A percentile compares a stretch with the other conserved stretches of the same genome.
phyloP scores from a whole-genome alignment of 108 stramenopile genomes.

The Bacterosira constricta region DNA sequence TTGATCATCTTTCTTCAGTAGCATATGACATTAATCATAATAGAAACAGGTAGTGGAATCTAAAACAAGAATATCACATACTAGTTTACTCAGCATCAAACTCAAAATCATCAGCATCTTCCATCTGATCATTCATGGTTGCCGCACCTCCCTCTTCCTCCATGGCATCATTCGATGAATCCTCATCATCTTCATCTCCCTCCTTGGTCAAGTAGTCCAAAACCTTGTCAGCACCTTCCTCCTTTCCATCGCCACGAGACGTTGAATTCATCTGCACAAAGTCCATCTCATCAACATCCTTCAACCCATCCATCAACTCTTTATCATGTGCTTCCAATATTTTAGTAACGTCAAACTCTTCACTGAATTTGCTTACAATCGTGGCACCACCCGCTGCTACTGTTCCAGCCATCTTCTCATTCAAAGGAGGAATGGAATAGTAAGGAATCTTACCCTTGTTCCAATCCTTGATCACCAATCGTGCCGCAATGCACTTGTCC shows the following conservation, averaged over 20 bases:
- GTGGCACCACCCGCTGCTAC: conserved; percentile 47
- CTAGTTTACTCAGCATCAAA: conserved; percentile 55
- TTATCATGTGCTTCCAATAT: conserved; percentile 60
- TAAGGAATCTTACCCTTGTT: conserved; percentile 95
- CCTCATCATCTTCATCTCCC: conserved; percentile 46
- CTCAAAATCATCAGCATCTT: conserved; percentile 75
- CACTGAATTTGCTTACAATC: conserved; percentile 72
- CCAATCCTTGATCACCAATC: conserved; percentile 96
- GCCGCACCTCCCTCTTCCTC: conserved; percentile 52
- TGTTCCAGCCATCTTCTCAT: conserved; percentile 2
- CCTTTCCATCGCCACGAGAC: conserved; percentile 11
- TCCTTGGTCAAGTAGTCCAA: conserved; percentile 51
- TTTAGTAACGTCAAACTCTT: conserved; percentile 77
- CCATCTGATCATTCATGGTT: conserved; percentile 48
- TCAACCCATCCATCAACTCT: conserved; percentile 68
- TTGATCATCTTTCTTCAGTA: too few relatives aligned
- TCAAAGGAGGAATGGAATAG: conserved; percentile 82
- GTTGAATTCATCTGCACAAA: conserved; percentile 72
- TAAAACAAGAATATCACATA: neutral
- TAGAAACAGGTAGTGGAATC: neutral
- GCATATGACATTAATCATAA: too few relatives aligned
- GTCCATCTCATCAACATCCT: conserved; percentile 90
- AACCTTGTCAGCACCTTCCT: conserved; percentile 35
- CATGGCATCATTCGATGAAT: conserved; percentile 46
- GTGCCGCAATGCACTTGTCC: conserved; percentile 91